A percentile compares a stretch with the other conserved stretches of the same genome.
phyloP scores from a whole-genome alignment of 2,329 filamentous ascomycete species.

The Monilinia aucupariae region DNA sequence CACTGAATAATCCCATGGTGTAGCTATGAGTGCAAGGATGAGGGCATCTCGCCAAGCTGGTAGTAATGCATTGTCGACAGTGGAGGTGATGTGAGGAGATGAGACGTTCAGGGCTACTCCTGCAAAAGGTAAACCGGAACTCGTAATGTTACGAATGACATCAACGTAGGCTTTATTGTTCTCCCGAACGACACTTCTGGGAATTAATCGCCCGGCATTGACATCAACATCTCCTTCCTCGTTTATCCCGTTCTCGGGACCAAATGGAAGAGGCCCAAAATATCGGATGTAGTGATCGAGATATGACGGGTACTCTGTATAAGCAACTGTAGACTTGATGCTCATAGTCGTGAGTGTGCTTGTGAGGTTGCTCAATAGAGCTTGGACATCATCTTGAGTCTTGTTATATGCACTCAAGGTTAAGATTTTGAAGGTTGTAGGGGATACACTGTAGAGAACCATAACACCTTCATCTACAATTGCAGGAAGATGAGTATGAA shows the following conservation, averaged over 20 bases:
- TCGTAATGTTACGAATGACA: conserved; percentile 35
- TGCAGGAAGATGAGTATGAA: conserved; percentile 41
- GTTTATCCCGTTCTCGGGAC: conserved; percentile 14
- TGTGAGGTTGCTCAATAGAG: conserved; percentile 44
- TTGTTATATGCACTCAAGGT: conserved; percentile 46
- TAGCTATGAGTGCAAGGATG: conserved; percentile 34
- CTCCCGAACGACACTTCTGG: conserved; percentile 35
- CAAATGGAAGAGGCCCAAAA: conserved; percentile 32
- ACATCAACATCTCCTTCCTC: conserved; percentile 27
- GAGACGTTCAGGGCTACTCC: conserved; percentile 36
- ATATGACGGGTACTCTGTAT: conserved; percentile 26
- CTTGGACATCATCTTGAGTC: conserved; percentile 38
- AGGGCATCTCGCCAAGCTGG: conserved; percentile 40
- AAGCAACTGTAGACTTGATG: conserved; percentile 34
- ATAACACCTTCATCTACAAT: conserved; percentile 47
- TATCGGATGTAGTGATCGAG: conserved; percentile 34
- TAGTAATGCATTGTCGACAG: conserved; percentile 37
- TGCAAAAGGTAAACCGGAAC: conserved; percentile 33
- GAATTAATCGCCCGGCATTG: conserved; percentile 42
- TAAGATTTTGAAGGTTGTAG: conserved; percentile 43
- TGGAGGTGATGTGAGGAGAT: conserved; percentile 17
- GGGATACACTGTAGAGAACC: conserved; percentile 45
- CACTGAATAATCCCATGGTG: conserved; percentile 35
- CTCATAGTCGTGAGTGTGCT: conserved; percentile 37
- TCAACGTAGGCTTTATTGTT: conserved; percentile 25